Evolutionary conservation across 2,329 filamentous ascomycete species (phyloP).

Genomic region (Ilyonectria sp.): DNA sequence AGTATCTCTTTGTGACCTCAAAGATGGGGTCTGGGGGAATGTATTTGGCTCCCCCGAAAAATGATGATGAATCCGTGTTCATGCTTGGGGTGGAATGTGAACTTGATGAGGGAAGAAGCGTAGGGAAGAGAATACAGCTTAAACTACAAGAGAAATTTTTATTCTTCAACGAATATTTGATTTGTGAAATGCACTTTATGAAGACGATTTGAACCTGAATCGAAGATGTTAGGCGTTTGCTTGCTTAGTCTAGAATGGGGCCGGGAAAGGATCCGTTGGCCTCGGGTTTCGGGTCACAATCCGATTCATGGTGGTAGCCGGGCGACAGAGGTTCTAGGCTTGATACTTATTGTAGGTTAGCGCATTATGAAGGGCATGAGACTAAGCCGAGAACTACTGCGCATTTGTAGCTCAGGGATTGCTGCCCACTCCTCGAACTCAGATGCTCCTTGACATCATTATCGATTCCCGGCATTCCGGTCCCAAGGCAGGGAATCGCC

Average conservation of each 20-base stretch:
- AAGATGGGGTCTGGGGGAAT: constrained; percentile 54
- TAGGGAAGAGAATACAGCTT: neutral
- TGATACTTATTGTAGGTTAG: neutral
- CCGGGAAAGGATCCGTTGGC: neutral
- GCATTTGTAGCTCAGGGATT: too few species aligned
- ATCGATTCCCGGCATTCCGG: too few species aligned
- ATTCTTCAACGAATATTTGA: neutral
- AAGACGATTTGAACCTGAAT: too few species aligned
- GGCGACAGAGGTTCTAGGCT: too few species aligned
- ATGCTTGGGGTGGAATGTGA: constrained; percentile 12
- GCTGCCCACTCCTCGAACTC: neutral
- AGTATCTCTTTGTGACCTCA: constrained; percentile 52
- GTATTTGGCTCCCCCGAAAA: constrained; percentile 44
- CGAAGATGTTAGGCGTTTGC: too few species aligned
- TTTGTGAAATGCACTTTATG: too few species aligned
- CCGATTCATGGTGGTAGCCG: neutral
- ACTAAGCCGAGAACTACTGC: neutral
- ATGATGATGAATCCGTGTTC: constrained; percentile 12
- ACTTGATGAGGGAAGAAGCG: neutral
- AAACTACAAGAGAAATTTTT: neutral
- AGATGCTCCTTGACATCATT: too few species aligned
- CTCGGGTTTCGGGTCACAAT: neutral
- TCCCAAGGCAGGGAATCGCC: too few species aligned
- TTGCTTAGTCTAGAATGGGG: too few species aligned
- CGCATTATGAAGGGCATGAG: neutral